phyloP scores from a whole-genome alignment of 306 rosid species.

The Casuarina cunninghamiana region DNA sequence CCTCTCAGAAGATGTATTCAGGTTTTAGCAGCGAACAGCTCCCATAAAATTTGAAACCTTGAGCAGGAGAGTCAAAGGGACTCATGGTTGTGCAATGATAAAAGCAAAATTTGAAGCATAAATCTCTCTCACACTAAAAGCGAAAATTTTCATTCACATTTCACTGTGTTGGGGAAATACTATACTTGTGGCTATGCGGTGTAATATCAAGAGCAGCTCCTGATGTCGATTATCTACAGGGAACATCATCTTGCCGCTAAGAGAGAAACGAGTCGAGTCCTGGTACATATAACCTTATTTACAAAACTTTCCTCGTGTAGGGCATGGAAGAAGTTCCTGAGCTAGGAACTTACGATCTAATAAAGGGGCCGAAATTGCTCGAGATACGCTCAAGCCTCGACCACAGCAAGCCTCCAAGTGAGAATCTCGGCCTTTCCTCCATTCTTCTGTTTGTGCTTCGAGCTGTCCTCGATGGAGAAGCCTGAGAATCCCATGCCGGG shows the following conservation, averaged over 20 bases:
- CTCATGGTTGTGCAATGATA: neutral
- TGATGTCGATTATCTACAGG: neutral
- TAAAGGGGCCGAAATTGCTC: constrained; percentile 40
- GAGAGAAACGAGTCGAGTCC: neutral
- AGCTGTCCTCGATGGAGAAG: constrained; percentile 21
- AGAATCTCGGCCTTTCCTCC: constrained; percentile 40
- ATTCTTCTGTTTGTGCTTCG: constrained; percentile 1
- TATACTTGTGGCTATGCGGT: neutral
- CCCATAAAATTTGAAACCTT: too few relatives aligned
- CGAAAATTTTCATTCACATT: neutral
- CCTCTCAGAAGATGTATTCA: too few relatives aligned
- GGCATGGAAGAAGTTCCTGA: neutral
- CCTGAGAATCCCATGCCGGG: constrained; percentile 31
- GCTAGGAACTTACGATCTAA: constrained; percentile 30
- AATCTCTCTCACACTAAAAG: neutral
- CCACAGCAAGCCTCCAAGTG: constrained; percentile 75
- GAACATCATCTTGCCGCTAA: neutral
- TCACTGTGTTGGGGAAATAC: neutral
- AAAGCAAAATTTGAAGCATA: neutral
- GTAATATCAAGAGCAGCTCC: neutral
- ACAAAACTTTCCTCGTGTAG: neutral
- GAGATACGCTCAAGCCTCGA: constrained; percentile 75
- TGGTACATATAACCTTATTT: neutral
- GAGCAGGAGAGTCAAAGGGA: neutral
- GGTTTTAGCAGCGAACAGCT: too few relatives aligned